phyloP scores from a whole-genome alignment of 2,329 filamentous ascomycete genomes.

The Didymellaceae sp. region DNA sequence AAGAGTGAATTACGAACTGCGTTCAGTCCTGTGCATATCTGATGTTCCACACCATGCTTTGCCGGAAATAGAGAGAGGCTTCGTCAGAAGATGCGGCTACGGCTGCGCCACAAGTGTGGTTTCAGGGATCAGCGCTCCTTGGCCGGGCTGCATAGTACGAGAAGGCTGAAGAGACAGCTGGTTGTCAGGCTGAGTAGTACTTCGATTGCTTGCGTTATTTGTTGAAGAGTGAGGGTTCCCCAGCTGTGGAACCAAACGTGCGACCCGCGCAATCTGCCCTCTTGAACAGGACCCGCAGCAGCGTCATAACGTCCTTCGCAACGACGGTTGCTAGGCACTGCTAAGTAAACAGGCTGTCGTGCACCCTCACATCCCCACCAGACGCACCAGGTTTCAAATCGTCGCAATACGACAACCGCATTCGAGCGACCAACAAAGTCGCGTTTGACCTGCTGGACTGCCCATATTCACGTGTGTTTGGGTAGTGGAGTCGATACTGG shows the following conservation, averaged over 20 bases:
- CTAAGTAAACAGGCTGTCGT: constrained; percentile 39
- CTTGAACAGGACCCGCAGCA: constrained; percentile 12
- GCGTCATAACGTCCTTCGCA: constrained; percentile 16
- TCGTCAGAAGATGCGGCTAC: constrained; percentile 16
- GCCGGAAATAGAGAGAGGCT: constrained; percentile 17
- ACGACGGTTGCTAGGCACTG: constrained; percentile 41
- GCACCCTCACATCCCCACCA: constrained; percentile 30
- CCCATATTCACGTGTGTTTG: constrained; percentile 25
- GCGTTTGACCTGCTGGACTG: constrained; percentile 21
- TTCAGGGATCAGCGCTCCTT: constrained; percentile 17
- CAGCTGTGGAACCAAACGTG: constrained; percentile 11
- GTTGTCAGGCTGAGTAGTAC: constrained; percentile 15
- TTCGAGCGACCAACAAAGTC: constrained; percentile 29
- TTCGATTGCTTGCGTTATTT: constrained; percentile 4
- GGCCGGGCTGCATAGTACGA: constrained; percentile 16
- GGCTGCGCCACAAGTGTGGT: constrained; percentile 14
- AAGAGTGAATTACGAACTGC: no score
- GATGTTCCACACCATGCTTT: constrained; percentile 11
- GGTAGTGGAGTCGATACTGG: constrained; percentile 23
- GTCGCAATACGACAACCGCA: constrained; percentile 24
- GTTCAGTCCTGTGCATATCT: no score
- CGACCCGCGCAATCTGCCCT: constrained; percentile 4
- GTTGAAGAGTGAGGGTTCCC: constrained; percentile 11
- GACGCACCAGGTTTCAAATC: constrained; percentile 40
- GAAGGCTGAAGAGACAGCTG: constrained; percentile 7